Base-by-base conservation (phyloP, 164 flowering plant genomes). In the Nymphaea thermarum region DNA sequence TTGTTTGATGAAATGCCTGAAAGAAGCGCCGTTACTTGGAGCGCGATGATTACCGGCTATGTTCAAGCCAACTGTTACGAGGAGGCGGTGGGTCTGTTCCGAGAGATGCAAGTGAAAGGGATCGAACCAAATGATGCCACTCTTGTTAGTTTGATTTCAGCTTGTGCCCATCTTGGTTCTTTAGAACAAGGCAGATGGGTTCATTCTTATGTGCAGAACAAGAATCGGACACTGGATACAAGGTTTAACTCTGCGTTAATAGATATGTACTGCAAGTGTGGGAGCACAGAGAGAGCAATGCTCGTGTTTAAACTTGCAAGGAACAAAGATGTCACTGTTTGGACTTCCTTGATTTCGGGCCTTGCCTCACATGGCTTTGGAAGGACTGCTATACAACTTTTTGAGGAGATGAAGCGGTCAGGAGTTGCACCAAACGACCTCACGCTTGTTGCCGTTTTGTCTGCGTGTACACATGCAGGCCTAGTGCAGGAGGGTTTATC, bases 251-350 rank as follows among this genome's bases (percentile, higher is more conserved):
- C 83, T 4, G 79, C 79, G 16, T 62, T 77, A 57, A 78, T 78
- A 42, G 83, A 76, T 64, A 76, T 80, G 81, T 80, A 76, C 59
- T 76, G 73, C 66, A 78, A 78, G 68, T 80, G 83, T 62, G 81
- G 83, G 18, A 74, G 76, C 65, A 44, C 76, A 6, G 59, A 59
- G 55, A 60, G 71, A 41, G 83, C 79, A 0, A 0, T 74, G 17
- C 5, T 5, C 14, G 72, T 78, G 53, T 76, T 80, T 45, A 45
- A 1, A 45, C 70, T 66, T n/a, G 70, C 73, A 10, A 68, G 65
- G 67, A 71, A 57, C 65, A 76, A 74, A 65, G 42, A 57, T 25
- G 76, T 76, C n/a, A 78, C 77, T 6, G 79, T 63, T 62, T 76
- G 83, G 83, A 78, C 79, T 0, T 79, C 79, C 2, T 69, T 80